phyloP scores from a whole-genome alignment of 305 asterid genomes.

The Stenogyne calaminthoides region DNA sequence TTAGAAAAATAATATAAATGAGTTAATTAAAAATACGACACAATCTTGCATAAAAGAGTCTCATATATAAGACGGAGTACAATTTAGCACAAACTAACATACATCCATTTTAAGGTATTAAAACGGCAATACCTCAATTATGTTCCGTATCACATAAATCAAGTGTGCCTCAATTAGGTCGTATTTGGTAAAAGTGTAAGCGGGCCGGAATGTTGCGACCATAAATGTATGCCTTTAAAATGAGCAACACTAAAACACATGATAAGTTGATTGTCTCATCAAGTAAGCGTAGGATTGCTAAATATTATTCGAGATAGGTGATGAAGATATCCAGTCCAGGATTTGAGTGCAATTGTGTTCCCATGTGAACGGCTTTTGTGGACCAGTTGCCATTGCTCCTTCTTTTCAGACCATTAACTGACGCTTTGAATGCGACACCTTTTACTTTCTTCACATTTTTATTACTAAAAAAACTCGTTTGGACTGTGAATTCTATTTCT shows the following conservation, averaged over 20 bases:
- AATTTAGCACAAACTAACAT: no score
- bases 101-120: no score
- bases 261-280: slow-evolving; percentile 40
- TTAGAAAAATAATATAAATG: no score
- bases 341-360: slow-evolving; percentile 25
- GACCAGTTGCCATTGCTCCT: slow-evolving; percentile 40
- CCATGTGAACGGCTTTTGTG: slow-evolving; percentile 44
- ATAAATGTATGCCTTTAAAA: slow-evolving; percentile 31
- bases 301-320: neutral
- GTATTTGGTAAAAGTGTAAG: no score
- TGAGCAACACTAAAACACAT: slow-evolving; percentile 26
- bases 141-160: no score
- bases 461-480: no score
- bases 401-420: slow-evolving; percentile 39
- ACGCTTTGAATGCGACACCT: slow-evolving; percentile 26
- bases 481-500: no score
- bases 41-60: no score
- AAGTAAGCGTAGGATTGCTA: slow-evolving; percentile 22
- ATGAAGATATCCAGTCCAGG: slow-evolving; percentile 9
- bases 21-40: no score
- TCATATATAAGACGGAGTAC: no score
- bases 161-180: no score
- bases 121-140: no score
- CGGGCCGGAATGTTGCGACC: neutral
- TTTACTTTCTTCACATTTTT: neutral